These are phyloP conservation scores for Populus euphratica DNA, from an alignment of 345 rosid genomes.

Conservation along the genomic window DNA sequence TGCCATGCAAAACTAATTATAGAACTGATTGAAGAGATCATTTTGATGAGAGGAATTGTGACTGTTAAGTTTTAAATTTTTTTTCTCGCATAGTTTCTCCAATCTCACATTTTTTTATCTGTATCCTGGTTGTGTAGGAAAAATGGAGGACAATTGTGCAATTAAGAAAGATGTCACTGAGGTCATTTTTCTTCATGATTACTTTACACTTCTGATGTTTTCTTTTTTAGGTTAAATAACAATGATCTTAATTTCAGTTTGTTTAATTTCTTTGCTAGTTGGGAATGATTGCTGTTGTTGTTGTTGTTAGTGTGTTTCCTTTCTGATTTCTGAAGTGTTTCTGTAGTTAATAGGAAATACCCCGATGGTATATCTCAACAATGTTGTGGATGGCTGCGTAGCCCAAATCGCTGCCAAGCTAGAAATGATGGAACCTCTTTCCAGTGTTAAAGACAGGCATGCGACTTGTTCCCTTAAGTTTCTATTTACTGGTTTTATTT, in stretches of 20 bases:
- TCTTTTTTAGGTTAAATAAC: neutral
- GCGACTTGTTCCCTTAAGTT: too few relatives aligned
- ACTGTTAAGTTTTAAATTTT: too few relatives aligned
- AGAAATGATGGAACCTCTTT: constrained; percentile 65
- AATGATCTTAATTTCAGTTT: too few relatives aligned
- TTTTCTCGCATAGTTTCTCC: too few relatives aligned
- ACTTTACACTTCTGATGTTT: neutral
- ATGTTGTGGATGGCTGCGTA: constrained; percentile 69
- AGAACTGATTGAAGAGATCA: too few relatives aligned
- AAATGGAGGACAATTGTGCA: constrained; percentile 2
- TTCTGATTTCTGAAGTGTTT: neutral
- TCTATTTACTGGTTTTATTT: too few relatives aligned
- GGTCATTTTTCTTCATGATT: neutral
- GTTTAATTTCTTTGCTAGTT: too few relatives aligned
- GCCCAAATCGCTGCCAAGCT: constrained; percentile 89
- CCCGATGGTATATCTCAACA: constrained; percentile 92
- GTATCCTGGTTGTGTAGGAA: neutral
- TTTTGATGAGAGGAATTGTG: too few relatives aligned
- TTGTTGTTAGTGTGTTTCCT: too few relatives aligned
- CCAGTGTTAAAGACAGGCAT: constrained; percentile 69
- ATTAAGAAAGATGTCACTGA: constrained; percentile 17
- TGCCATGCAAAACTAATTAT: too few relatives aligned
- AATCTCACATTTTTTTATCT: neutral
- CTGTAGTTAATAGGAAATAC: constrained; percentile 86
- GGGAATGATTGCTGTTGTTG: too few relatives aligned